Conservation (phyloP, 2,329 filamentous ascomycete genomes). For the Pestalotiopsis sp. region DNA sequence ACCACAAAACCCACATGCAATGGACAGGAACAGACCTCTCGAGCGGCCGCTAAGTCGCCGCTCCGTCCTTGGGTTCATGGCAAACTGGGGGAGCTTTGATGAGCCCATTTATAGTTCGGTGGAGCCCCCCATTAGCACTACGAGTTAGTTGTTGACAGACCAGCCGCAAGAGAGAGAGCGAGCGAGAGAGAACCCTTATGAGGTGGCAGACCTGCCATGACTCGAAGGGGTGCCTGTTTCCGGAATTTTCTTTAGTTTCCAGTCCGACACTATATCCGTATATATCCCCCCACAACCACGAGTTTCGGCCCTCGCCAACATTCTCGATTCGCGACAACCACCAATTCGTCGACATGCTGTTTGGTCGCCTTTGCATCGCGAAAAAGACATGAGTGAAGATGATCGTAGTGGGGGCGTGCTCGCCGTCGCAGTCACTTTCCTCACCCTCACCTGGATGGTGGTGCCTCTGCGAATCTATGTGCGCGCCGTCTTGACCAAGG, state of each 20-base stretch:
- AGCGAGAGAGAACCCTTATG: background rate
- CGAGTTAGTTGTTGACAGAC: too few relatives aligned
- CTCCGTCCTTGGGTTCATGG: background rate
- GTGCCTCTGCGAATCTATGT: conserved; percentile 7
- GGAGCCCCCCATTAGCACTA: background rate
- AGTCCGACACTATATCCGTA: background rate
- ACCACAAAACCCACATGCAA: background rate
- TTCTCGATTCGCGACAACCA: background rate
- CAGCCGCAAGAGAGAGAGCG: too few relatives aligned
- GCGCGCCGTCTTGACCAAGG: background rate
- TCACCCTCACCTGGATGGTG: conserved; percentile 5
- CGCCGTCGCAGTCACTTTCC: conserved; percentile 2
- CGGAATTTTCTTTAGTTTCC: background rate
- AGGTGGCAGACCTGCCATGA: background rate
- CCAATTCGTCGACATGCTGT: background rate
- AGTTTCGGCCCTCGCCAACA: background rate
- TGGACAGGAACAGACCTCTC: background rate
- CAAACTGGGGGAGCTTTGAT: background rate
- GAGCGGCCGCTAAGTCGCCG: background rate
- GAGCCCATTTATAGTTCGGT: background rate
- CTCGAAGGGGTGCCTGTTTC: background rate
- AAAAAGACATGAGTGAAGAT: conserved; percentile 5
- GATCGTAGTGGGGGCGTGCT: conserved; percentile 6
- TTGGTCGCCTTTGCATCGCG: background rate
- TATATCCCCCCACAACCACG: background rate